Conservation (phyloP, 768 basidiomycete species). For the Rhodosporidiobolus odoratus region DNA sequence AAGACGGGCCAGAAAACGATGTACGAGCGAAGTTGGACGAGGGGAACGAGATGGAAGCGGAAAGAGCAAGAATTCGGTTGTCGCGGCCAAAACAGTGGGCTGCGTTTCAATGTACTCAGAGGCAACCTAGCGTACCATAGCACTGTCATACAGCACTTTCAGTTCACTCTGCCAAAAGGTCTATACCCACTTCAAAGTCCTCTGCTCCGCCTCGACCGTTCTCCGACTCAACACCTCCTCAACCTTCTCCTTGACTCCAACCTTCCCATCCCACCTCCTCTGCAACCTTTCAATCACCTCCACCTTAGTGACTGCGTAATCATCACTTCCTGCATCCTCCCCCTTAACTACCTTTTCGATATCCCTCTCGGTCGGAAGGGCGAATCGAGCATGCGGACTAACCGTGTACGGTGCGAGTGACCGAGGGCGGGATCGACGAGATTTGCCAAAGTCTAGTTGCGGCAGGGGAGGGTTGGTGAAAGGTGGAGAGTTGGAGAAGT, state of each 20-base stretch:
- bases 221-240: conserved; percentile 66
- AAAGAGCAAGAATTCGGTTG: too few relatives aligned
- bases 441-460: conserved; percentile 29
- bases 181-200: conserved; percentile 40
- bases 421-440: conserved; percentile 32
- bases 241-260: conserved; percentile 69
- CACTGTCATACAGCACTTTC: too few relatives aligned
- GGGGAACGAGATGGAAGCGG: too few relatives aligned
- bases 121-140: too few relatives aligned
- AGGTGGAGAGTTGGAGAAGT: conserved; percentile 53
- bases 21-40: too few relatives aligned
- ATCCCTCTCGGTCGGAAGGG: conserved; percentile 71
- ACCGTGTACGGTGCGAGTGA: conserved; percentile 41
- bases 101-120: too few relatives aligned
- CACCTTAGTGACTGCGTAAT: conserved; percentile 57
- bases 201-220: conserved; percentile 51
- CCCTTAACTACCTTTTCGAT: conserved; percentile 65
- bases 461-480: conserved; percentile 33
- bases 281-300: conserved; percentile 62
- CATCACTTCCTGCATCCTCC: conserved; percentile 58
- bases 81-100: too few relatives aligned
- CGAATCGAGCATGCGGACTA: conserved; percentile 50
- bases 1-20: too few relatives aligned
- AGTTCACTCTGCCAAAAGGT: too few relatives aligned
- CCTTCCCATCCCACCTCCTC: conserved; percentile 53